Evolutionary conservation across 768 basidiomycete species (phyloP), one percentile per base, ranked within the genome.

Genomic region (Tricholomella constricta): DNA sequence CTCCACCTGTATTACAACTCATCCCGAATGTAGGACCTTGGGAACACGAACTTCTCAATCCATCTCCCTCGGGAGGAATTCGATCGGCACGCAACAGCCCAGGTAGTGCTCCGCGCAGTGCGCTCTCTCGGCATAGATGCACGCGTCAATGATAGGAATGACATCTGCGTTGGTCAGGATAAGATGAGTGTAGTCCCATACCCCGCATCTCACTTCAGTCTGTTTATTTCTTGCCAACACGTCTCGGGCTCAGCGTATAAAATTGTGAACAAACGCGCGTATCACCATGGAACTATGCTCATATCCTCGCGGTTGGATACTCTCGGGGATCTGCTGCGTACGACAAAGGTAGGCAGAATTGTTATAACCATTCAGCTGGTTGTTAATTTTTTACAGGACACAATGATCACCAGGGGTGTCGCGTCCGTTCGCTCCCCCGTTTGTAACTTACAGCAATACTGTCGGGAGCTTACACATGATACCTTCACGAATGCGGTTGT

Each of bases 271-370:
- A 83, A 84, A 47, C 79, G 97, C 25, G 94, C 94, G 6, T 98
- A 98, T 71, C 96, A 98, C 62, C 97, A 99, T 61, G 97, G 97
- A 0, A 99, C 97, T 14, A 99, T 99, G 97, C 82, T 99, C 23
- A 89, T 98, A 19, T 87, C 91, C 7, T 93, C 94, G 3, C 72
- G 78, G 41, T 78, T 98, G 25, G 75, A 80, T 29, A 78, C 81
- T 6, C 73, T 99, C 7, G 88, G 91, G 0, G 82, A 88, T 55
- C 70, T 93, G 9, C 74, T 98, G 44, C 82, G 75, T 11, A 76
- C 79, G 0, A 72, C 80, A 48, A 88, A 89, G 73, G 91, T 89
- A 54, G 48, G 75, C 44, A 26, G 5, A 29, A 38, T 38, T 11
- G 15, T 10, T 11, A 14, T 4, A n/a, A 41, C 27, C 40, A 19